Conservation (phyloP, 148 eudicot genomes). For the Diospyros lotus region DNA sequence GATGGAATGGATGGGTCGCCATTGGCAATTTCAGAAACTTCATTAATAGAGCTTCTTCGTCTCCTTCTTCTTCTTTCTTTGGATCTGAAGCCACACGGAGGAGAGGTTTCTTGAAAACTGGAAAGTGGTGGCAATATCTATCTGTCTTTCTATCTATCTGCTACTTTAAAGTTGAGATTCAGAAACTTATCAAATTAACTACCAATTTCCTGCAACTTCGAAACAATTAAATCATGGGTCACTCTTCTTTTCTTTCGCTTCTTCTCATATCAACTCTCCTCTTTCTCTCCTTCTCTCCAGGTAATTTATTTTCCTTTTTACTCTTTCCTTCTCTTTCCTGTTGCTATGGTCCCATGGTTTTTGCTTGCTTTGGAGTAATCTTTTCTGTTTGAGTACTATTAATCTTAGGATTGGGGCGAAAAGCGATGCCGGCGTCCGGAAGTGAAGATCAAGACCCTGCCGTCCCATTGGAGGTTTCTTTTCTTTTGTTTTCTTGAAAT, state of each 20-base stretch:
- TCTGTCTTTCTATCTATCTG: too few species aligned
- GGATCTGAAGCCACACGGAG: too few species aligned
- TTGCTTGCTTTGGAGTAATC: neutral
- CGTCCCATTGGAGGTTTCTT: constrained; percentile 2
- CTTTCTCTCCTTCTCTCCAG: constrained; percentile 15
- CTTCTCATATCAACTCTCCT: constrained; percentile 21
- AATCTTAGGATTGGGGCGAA: constrained; percentile 23
- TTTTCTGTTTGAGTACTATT: neutral
- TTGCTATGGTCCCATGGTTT: neutral
- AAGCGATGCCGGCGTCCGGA: neutral
- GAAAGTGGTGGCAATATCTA: too few species aligned
- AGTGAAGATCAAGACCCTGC: neutral
- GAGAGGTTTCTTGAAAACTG: too few species aligned
- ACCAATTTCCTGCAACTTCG: too few species aligned
- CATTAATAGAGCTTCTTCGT: too few species aligned
- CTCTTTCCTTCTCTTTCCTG: too few species aligned
- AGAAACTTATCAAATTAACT: too few species aligned
- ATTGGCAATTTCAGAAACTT: too few species aligned
- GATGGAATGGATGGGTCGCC: too few species aligned
- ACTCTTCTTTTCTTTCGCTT: constrained; percentile 11
- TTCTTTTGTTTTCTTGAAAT: neutral
- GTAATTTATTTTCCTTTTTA: neutral
- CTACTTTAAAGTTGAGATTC: too few species aligned
- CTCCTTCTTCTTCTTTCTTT: too few species aligned
- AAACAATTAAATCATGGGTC: constrained; percentile 11